Conservation (phyloP, 441 rosid species). For the Flueggea neowawraea region DNA sequence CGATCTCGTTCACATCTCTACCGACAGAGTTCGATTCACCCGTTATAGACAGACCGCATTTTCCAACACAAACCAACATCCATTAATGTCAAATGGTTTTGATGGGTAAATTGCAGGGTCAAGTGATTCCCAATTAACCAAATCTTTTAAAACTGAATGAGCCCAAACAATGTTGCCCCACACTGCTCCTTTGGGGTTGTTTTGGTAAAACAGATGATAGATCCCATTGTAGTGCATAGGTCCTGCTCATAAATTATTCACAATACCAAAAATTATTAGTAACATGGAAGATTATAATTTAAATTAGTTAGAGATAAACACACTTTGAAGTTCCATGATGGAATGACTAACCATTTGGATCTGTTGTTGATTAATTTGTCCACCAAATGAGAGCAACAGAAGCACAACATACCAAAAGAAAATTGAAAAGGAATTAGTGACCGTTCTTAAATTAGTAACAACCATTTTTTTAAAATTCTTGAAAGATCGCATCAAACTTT, state of each 20-base stretch:
- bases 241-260: slow-evolving; percentile 25
- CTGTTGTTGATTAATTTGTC: slow-evolving; percentile 25
- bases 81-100: slow-evolving; percentile 61
- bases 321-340: neutral
- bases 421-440: neutral
- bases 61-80: slow-evolving; percentile 97
- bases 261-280: neutral
- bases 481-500: no score
- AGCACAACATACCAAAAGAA: neutral
- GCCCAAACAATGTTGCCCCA: slow-evolving; percentile 99
- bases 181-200: slow-evolving; percentile 78
- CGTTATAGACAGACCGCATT: no score
- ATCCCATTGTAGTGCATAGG: slow-evolving; percentile 73
- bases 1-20: no score
- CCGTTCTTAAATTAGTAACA: neutral
- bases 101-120: slow-evolving; percentile 69
- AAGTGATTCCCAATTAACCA: slow-evolving; percentile 71
- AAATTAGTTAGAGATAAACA: neutral
- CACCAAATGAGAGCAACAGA: slow-evolving; percentile 5
- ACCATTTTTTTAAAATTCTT: no score
- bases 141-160: slow-evolving; percentile 78
- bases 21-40: no score
- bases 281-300: neutral
- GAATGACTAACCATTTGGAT: slow-evolving; percentile 65
- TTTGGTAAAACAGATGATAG: slow-evolving; percentile 86